Evolutionary conservation across 1,284 basidiomycete genomes (phyloP), one percentile per base, ranked within the genome.

Genomic region (Cystobasidium slooffiae): DNA sequence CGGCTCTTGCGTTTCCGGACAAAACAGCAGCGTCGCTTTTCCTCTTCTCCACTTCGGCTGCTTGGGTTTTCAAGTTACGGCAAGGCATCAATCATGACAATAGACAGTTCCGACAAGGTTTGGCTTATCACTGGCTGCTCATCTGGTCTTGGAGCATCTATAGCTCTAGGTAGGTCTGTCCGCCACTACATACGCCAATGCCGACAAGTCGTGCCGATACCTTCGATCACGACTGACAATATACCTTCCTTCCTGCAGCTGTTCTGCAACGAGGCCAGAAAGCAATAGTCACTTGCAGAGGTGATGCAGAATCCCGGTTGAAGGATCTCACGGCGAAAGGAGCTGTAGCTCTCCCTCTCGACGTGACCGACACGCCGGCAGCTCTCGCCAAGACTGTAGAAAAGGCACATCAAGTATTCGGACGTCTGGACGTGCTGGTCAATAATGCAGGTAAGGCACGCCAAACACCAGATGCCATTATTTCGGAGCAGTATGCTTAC

Each of bases 101-200:
- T 47, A n/a, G 18, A 55, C 2, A 24, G n/a, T 14, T 24, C 37
- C 43, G 52, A 58, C 1, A 69, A 61, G 14, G 68, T 69, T 56
- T 69, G 68, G 68, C 68, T 69, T 46, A 59, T 69, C 43, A 69
- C 55, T 24, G 68, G 68, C 31, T 69, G 68, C 56, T 59, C 68
- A 49, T 69, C 68, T 49, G 68, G 68, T 5, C 24, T 69, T 0
- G 68, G 68, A 7, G 55, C 53, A 6, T 43, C 20, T 46, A 43
- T 69, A 41, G 68, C 68, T 20, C 16, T 47, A 41, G 44, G 67
- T 68, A 66, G 41, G 63, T 65, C 20, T 20, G 24, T 37, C 20
- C 16, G 24, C 10, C 22, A 24, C 20, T 9, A 12, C 56, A 31
- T 31, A 39, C 56, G 37, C 39, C 56, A 59, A 31, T 39, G 56